Percentiles rank a stretch among this genome's conserved stretches.
Evolutionary conservation across 106 monocot genomes (phyloP).

Genomic region (Dendrobium catenatum): DNA sequence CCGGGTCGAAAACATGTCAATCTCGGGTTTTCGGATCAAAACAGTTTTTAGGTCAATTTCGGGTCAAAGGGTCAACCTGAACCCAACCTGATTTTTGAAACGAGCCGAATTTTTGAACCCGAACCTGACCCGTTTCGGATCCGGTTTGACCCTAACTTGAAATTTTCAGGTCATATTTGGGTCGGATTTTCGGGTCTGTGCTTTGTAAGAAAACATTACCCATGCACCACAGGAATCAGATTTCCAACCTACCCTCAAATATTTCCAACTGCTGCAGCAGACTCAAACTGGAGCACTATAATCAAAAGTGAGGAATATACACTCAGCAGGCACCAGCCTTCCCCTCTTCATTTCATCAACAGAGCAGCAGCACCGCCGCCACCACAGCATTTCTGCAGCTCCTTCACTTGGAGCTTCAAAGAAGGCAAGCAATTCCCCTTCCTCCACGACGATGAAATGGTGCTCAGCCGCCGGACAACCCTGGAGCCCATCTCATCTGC

Average conservation of each 20-base stretch:
- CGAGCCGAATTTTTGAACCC: no score
- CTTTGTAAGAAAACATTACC: no score
- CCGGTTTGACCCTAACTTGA: no score
- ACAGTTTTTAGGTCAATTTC: no score
- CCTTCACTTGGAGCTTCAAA: slow-evolving; percentile 15
- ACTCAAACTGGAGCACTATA: slow-evolving; percentile 18
- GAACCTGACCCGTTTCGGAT: no score
- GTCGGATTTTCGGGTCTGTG: no score
- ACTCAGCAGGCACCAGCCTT: background rate
- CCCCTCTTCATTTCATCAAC: slow-evolving; percentile 18
- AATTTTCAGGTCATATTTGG: no score
- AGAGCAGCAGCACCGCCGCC: background rate
- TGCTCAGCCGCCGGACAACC: slow-evolving; percentile 1
- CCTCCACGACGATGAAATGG: slow-evolving; percentile 15
- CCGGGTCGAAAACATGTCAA: no score
- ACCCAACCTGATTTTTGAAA: no score
- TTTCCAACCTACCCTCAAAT: slow-evolving; percentile 39
- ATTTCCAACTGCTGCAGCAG: slow-evolving; percentile 18
- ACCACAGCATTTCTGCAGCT: slow-evolving; percentile 11
- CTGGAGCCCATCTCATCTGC: slow-evolving; percentile 7
- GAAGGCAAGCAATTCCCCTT: slow-evolving; percentile 42
- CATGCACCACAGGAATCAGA: slow-evolving; percentile 17
- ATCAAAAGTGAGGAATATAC: slow-evolving; percentile 24
- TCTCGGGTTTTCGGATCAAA: no score
- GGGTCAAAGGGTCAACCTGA: no score